phyloP scores from a whole-genome alignment of 1,284 basidiomycete genomes.

The Heterobasidion irregulare region DNA sequence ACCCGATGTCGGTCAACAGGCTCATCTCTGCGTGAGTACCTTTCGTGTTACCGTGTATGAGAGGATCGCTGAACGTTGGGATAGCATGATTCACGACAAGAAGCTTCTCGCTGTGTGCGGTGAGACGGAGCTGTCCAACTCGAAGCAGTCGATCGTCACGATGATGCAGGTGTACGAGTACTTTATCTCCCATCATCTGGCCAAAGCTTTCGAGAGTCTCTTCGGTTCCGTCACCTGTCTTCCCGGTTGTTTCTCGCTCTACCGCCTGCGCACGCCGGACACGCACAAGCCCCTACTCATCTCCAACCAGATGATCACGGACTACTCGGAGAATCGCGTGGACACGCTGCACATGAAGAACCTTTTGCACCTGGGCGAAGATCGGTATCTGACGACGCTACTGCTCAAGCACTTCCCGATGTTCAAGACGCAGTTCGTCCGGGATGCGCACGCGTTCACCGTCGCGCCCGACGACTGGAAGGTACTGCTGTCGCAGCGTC shows the following conservation, averaged over 20 bases:
- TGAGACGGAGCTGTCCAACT: constrained; percentile 85
- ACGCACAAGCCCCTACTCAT: constrained; percentile 86
- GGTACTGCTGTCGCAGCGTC: constrained; percentile 92
- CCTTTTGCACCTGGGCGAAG: constrained; percentile 92
- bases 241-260: constrained; percentile 95
- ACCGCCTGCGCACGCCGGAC: constrained; percentile 88
- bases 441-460: constrained; percentile 88
- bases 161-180: constrained; percentile 99
- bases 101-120: constrained; percentile 91
- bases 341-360: constrained; percentile 99
- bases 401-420: constrained; percentile 91
- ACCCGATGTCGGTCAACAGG: constrained; percentile 79
- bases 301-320: constrained; percentile 83
- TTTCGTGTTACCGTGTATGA: not conserved
- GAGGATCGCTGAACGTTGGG: not conserved
- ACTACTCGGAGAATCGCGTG: constrained; percentile 94
- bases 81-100: constrained; percentile 87
- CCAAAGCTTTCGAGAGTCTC: constrained; percentile 95
- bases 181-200: constrained; percentile 95
- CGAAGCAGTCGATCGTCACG: constrained; percentile 90
- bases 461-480: constrained; percentile 93
- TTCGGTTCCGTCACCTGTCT: constrained; percentile 98
- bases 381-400: constrained; percentile 95
- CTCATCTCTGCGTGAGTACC: constrained; percentile 80
- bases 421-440: constrained; percentile 91